These are phyloP conservation scores for Colletotrichum simmondsii DNA, from an alignment of 2,329 filamentous ascomycete species.

Conservation along the genomic window DNA sequence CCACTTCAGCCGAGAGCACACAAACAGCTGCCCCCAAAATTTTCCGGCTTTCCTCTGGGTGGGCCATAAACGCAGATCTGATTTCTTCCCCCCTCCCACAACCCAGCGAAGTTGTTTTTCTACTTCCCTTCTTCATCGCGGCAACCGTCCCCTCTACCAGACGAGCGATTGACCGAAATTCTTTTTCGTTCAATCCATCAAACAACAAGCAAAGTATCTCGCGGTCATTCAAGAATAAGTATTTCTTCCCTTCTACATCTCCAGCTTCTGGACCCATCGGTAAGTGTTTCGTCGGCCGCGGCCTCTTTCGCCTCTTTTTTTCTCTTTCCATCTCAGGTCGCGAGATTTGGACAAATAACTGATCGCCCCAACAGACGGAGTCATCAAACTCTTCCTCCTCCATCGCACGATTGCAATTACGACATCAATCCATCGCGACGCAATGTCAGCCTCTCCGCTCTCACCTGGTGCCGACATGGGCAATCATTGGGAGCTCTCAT, in stretches of 20 bases:
- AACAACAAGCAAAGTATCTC: not conserved
- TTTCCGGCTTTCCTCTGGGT: not conserved
- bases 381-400: not conserved
- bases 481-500: conserved; percentile 5
- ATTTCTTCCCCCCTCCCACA: not conserved
- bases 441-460: conserved; percentile 8
- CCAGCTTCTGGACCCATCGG: not conserved
- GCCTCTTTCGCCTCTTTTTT: not conserved
- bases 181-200: not conserved
- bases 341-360: not conserved
- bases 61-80: not conserved
- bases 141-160: not conserved
- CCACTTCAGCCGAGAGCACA: conserved; percentile 24
- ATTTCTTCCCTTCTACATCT: not conserved
- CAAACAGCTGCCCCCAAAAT: not conserved
- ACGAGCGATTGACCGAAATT: not conserved
- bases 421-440: not conserved
- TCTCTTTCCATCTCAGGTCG: not conserved
- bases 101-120: not conserved
- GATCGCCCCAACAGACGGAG: not conserved
- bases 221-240: not conserved
- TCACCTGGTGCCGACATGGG: not conserved
- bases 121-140: conserved; percentile 3
- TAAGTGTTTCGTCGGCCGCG: not conserved
- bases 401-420: not conserved